Evolutionary conservation across 352 stramenopile genomes (phyloP).

Genomic region (Halophytophthora polymorphica): DNA sequence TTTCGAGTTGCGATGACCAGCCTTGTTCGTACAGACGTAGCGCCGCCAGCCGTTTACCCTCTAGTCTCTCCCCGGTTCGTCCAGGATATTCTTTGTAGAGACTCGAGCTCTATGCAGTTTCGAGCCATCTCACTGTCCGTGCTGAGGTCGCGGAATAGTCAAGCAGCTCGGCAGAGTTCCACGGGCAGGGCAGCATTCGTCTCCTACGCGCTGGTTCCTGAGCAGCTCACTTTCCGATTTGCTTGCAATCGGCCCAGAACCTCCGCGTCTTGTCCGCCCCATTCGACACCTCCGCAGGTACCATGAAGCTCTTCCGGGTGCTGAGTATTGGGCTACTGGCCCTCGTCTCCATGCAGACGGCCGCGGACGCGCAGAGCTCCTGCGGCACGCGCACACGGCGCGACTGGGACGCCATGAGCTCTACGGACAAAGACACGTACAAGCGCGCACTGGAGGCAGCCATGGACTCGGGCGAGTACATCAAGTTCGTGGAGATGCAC

Average conservation of each 20-base stretch:
- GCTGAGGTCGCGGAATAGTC: no score
- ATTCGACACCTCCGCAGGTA: not conserved
- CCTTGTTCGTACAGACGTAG: no score
- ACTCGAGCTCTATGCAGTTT: no score
- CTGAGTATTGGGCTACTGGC: not conserved
- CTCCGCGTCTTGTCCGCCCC: not conserved
- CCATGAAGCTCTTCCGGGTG: not conserved
- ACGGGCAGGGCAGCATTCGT: no score
- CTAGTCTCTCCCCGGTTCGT: no score
- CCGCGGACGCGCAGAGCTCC: not conserved
- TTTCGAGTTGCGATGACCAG: no score
- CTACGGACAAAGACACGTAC: slow-evolving; percentile 21
- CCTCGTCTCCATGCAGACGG: not conserved
- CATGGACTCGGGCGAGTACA: slow-evolving; percentile 32
- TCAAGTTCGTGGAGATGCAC: slow-evolving; percentile 38
- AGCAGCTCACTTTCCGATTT: slow-evolving; percentile 5
- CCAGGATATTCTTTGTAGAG: no score
- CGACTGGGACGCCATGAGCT: slow-evolving; percentile 20
- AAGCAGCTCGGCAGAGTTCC: no score
- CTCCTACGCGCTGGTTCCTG: no score
- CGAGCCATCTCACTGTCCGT: no score
- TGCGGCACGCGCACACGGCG: slow-evolving; percentile 24
- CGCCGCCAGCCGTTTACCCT: no score
- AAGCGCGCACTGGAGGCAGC: slow-evolving; percentile 20
- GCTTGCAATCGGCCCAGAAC: slow-evolving; percentile 3